Percentiles rank a stretch among this genome's conserved stretches.
These are phyloP conservation scores for Ceratobasidium sp. DNA, from an alignment of 1,284 basidiomycete species.

Conservation along the genomic window DNA sequence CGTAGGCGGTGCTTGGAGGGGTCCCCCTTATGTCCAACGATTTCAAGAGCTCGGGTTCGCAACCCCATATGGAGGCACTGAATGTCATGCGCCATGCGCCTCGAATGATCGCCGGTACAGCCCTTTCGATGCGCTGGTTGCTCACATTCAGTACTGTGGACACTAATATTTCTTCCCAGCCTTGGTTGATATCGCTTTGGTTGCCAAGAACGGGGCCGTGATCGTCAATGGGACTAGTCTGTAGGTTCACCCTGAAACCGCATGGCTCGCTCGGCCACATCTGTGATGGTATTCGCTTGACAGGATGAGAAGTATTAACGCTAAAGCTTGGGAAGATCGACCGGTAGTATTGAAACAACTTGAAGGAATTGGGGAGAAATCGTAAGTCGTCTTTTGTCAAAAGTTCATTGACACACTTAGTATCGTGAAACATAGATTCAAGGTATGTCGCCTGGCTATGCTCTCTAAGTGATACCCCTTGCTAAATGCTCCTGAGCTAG, in stretches of 20 bases:
- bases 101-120: conserved; percentile 68
- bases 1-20: conserved; percentile 71
- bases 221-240: conserved; percentile 74
- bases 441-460: conserved; percentile 53
- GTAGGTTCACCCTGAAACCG: conserved; percentile 55
- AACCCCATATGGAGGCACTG: conserved; percentile 70
- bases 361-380: conserved; percentile 83
- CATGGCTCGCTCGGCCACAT: conserved; percentile 5
- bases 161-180: conserved; percentile 55
- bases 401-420: not conserved
- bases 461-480: not conserved
- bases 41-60: conserved; percentile 71
- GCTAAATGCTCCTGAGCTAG: conserved; percentile 52
- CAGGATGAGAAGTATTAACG: conserved; percentile 72
- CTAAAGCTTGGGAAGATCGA: conserved; percentile 85
- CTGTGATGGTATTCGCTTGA: conserved; percentile 6
- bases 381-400: conserved; percentile 58
- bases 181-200: conserved; percentile 72
- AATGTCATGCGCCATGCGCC: conserved; percentile 69
- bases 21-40: conserved; percentile 70
- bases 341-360: conserved; percentile 79
- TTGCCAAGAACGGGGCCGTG: conserved; percentile 65
- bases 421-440: conserved; percentile 56
- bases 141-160: conserved; percentile 3
- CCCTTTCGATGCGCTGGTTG: conserved; percentile 7